Base-by-base conservation (phyloP, 768 basidiomycete species). In the Omphalotus guepiniiformis region DNA sequence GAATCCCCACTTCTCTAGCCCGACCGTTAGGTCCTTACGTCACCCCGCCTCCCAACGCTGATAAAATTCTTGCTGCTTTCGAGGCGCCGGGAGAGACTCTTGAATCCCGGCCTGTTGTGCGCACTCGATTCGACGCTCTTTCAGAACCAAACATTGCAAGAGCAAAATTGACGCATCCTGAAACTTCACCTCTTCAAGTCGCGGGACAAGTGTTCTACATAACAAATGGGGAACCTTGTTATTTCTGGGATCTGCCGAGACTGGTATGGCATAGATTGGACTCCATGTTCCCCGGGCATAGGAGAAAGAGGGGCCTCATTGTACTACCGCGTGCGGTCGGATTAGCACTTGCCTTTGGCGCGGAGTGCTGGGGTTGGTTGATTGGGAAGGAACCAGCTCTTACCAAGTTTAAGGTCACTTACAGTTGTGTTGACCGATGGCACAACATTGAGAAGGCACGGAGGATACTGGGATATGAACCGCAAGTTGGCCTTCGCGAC, bases 181-280 rank as follows among this genome's bases (percentile, higher is more conserved):
- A 75, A 5, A 63, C 63, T 0, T 76, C 77, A 42, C 81, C 83
- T 6, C 73, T 93, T 7, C 77, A 84, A 54, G 89, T 97, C 44
- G 93, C 92, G 4, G 95, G 95, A 0, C 89, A 97, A 63, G 89
- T 69, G 3, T 99, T 93, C 72, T 95, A 93, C 75, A 89, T 99
- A 67, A 94, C 93, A 48, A 98, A 98, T 60, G 93, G 93, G 52
- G 94, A 98, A 61, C 95, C 94, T 2, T 76, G 84, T 47, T 90
- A 91, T 66, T 97, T 97, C 72, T 99, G 95, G 95, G 93, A 96
- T 68, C 84, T 95, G 59, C 75, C 83, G 25, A 78, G 91, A 5
- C 66, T 77, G 2, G 67, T 96, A n/a, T 98, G 91, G 92, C 67
- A 74, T 23, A 72, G 75, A 18, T 74, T 88, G 46, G 80, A 82